A percentile compares a stretch with the other conserved stretches of the same genome.
Evolutionary conservation across 2,329 filamentous ascomycete species (phyloP).

Genomic region (Aspergillus felis): DNA sequence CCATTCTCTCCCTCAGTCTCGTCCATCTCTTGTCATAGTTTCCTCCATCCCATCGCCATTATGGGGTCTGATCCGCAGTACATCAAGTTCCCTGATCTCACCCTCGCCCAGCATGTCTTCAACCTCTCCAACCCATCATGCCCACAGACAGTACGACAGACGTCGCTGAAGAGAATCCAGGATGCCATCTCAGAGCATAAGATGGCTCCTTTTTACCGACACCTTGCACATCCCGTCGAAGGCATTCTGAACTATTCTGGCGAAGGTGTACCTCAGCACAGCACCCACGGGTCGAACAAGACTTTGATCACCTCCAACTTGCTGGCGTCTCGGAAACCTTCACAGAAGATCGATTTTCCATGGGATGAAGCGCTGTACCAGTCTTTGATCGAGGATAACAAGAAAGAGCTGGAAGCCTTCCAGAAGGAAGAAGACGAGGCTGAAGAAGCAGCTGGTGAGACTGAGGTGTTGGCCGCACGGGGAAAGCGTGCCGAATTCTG

Average conservation of each 20-base stretch:
- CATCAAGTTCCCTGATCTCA: conserved; percentile 61
- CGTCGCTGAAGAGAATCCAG: conserved; percentile 58
- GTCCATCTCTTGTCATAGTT: background rate
- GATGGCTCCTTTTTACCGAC: conserved; percentile 64
- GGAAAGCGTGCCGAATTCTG: conserved; percentile 96
- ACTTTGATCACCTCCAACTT: conserved; percentile 64
- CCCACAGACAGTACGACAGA: conserved; percentile 49
- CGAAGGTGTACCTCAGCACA: conserved; percentile 55
- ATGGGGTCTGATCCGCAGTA: conserved; percentile 63
- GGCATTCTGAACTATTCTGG: conserved; percentile 75
- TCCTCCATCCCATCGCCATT: conserved; percentile 34
- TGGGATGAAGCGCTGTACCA: conserved; percentile 92
- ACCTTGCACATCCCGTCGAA: conserved; percentile 63
- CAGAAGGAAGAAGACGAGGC: conserved; percentile 92
- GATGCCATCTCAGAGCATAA: conserved; percentile 61
- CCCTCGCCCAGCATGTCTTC: conserved; percentile 65
- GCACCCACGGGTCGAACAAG: conserved; percentile 41
- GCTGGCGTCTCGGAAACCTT: conserved; percentile 66
- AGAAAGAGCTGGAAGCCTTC: conserved; percentile 68
- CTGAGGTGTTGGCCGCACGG: conserved; percentile 85
- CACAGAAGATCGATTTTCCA: conserved; percentile 64
- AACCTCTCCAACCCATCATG: conserved; percentile 61
- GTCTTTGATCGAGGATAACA: conserved; percentile 70
- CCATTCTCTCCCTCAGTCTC: conserved; percentile 4
- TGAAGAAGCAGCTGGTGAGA: conserved; percentile 92